Evolutionary conservation across 2,329 filamentous ascomycete genomes (phyloP), one percentile per base, ranked within the genome.

Genomic region (Xenoacremonium recifei): DNA sequence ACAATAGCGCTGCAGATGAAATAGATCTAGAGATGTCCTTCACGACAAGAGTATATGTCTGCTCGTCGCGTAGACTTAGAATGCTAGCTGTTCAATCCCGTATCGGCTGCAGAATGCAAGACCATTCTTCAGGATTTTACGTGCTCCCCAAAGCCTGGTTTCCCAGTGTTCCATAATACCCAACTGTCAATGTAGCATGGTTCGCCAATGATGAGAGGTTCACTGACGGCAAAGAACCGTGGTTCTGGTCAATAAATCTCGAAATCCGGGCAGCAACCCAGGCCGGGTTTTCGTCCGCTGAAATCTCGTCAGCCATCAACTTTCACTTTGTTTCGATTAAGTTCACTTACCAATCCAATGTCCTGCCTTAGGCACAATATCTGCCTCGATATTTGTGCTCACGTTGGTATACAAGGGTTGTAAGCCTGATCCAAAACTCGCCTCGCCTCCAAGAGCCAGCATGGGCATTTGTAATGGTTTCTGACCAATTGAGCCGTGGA

Each of bases 401-500:
- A 60, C 32, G 0, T 48, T 48, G 0, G 39, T 41, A n/a, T 33
- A 58, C 0, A 35, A 25, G 10, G 46, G 33, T 3, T 33, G 35
- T 0, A 60, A 13, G 1, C 36, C 13, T 0, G 46, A 27, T 4
- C 54, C 58, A 7, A 52, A 9, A 13, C 58, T 61, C 3, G 58
- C 58, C 10, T 61, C 58, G 0, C 57, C 55, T 1, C 58, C 58
- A 45, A 61, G 49, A 0, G 48, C 57, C 4, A 61, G 43, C 2
- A 58, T 17, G 0, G 57, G 54, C 0, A 61, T 39, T 0, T 40
- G 31, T 12, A 61, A 21, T 0, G 21, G 29, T 1, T 25, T 51
- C 1, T 35, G 11, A 3, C 51, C 49, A 3, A 70, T 18, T 1
- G 54, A 54, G 0, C 39, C 43, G 10, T 53, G 62, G 54, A 72